These are phyloP conservation scores for Barnettozyma salicaria DNA, from an alignment of 805 yeast genomes.

Conservation along the genomic window DNA sequence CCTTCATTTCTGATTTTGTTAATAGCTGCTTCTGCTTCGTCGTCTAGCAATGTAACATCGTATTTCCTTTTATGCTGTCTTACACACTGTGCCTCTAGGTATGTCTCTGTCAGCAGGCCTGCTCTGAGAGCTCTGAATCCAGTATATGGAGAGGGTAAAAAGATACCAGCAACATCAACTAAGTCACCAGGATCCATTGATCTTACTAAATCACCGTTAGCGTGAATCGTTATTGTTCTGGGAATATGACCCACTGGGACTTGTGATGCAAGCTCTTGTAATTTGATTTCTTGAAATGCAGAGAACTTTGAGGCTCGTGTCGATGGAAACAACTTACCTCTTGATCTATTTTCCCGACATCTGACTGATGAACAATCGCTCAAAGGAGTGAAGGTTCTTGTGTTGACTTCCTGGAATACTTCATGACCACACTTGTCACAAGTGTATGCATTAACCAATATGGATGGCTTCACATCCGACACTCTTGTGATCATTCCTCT, in stretches of 20 bases:
- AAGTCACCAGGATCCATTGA: constrained; percentile 88
- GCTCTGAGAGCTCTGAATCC: constrained; percentile 92
- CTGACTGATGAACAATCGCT: constrained; percentile 77
- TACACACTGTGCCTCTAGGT: constrained; percentile 79
- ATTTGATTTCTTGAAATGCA: constrained; percentile 90
- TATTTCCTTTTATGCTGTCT: constrained; percentile 87
- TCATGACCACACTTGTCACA: constrained; percentile 98
- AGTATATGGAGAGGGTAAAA: constrained; percentile 90
- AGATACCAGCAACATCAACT: constrained; percentile 89
- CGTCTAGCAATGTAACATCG: constrained; percentile 53
- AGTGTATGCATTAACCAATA: constrained; percentile 88
- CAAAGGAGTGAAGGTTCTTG: constrained; percentile 82
- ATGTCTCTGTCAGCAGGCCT: constrained; percentile 91
- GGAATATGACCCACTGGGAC: constrained; percentile 99
- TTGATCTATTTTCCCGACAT: constrained; percentile 71
- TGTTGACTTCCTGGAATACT: constrained; percentile 88
- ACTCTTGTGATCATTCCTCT: constrained; percentile 94
- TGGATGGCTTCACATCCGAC: constrained; percentile 91
- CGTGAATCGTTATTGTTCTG: constrained; percentile 74
- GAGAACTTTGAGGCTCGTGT: constrained; percentile 94
- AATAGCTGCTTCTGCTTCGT: constrained; percentile 51
- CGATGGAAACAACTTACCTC: constrained; percentile 86
- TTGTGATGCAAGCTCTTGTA: constrained; percentile 92
- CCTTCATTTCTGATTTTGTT: constrained; percentile 51
- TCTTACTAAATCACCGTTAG: constrained; percentile 89